Evolutionary conservation across 495 filamentous ascomycete species (phyloP), one percentile per base, ranked within the genome.

Genomic region (Parathielavia appendiculata): DNA sequence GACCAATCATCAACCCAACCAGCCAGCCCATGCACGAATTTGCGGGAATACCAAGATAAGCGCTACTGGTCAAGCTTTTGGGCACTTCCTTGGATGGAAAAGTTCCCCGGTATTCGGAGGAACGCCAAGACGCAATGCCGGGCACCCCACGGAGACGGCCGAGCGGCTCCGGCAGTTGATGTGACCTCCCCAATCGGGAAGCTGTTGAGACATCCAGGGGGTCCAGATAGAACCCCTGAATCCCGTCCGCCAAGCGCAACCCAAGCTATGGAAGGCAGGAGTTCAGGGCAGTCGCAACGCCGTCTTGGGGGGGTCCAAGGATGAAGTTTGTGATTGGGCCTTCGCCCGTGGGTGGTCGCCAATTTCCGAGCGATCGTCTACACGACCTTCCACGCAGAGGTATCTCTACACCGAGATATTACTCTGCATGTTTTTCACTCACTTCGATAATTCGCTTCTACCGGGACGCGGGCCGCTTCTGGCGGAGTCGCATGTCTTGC

Each of bases 111-210:
- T 60, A 57, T 35, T 58, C 35, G 58, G 57, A 16, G 43, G 22
- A 19, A 5, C 2, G 26, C 10, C 5, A 19, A 13, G 22, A 23
- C 2, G 35, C 46, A 23, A n/a, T 41, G 19, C 12, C n/a, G 20
- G 36, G 12, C 19, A 38, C 38, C 47, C 20, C 51, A 23, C 40
- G 53, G 35, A 45, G 26, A 22, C 7, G 30, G 50, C 40, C 57
- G 59, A 26, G 63, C 46, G 45, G 38, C 43, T 56, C 41, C 51
- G 38, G 49, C 59, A 61, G 43, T 50, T 39, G 41, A 32, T 60
- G 57, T 12, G 59, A 68, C 63, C 66, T 68, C 63, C 66, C 66
- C 56, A 54, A 60, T 60, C 53, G 45, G 66, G 66, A 44, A 68
- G 58, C 57, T 64, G 63, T 43, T 51, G 57, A 63, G 47, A 40